These are phyloP conservation scores for Wickerhamiella parazyma DNA, from an alignment of 805 yeast genomes.

Conservation along the genomic window DNA sequence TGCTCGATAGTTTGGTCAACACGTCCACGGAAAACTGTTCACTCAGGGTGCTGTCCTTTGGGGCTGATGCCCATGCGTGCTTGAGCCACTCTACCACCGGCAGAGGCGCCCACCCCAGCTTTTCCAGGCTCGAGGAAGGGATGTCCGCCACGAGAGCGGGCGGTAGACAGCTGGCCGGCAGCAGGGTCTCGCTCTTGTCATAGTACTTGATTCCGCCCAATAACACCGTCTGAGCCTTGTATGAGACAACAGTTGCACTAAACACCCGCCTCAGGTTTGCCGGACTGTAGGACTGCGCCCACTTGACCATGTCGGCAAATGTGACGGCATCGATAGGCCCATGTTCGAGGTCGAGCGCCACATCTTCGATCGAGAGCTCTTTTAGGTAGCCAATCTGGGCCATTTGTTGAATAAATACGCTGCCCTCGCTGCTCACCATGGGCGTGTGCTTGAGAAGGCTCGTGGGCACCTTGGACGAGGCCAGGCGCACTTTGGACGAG, in stretches of 20 bases:
- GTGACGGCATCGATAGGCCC: slow-evolving; percentile 19
- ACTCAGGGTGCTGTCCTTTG: slow-evolving; percentile 13
- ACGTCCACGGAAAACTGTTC: slow-evolving; percentile 20
- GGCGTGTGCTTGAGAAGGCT: slow-evolving; percentile 18
- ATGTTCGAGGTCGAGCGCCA: slow-evolving; percentile 20
- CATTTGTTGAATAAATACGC: slow-evolving; percentile 21
- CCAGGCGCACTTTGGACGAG: slow-evolving; percentile 22
- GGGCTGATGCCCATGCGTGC: slow-evolving; percentile 11
- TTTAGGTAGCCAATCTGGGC: slow-evolving; percentile 17
- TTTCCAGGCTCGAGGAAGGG: slow-evolving; percentile 14
- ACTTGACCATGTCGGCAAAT: slow-evolving; percentile 19
- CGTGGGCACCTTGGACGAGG: slow-evolving; percentile 14
- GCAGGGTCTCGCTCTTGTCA: slow-evolving; percentile 20
- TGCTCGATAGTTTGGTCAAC: slow-evolving; percentile 17
- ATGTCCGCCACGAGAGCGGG: slow-evolving; percentile 15
- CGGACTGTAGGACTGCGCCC: slow-evolving; percentile 18
- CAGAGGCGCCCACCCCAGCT: slow-evolving; percentile 21
- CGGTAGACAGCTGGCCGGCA: slow-evolving; percentile 26
- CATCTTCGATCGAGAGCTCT: slow-evolving; percentile 15
- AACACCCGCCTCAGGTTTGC: not conserved
- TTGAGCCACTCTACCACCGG: slow-evolving; percentile 18
- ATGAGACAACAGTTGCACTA: slow-evolving; percentile 4
- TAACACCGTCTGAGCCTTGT: not conserved
- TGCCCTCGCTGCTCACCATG: slow-evolving; percentile 19
- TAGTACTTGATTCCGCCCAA: slow-evolving; percentile 19